Percentiles rank a stretch among this genome's conserved stretches.
These are phyloP conservation scores for Sporothrix sp. DNA, from an alignment of 2,329 filamentous ascomycete species.

Conservation along the genomic window DNA sequence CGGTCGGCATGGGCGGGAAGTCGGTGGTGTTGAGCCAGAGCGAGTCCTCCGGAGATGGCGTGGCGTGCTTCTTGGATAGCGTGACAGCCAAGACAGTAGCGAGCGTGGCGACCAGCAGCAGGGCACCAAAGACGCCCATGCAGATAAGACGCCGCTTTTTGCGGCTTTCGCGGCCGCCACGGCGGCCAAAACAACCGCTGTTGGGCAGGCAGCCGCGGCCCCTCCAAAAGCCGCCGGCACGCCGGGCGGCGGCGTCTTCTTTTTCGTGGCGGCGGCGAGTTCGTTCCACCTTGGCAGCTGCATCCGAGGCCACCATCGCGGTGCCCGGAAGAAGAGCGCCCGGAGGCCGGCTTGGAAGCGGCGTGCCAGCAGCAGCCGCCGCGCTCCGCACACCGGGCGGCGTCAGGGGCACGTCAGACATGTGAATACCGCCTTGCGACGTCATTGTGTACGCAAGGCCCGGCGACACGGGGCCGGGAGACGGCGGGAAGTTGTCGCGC, in stretches of 20 bases:
- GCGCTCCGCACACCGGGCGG: slow-evolving; percentile 26
- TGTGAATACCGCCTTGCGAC: slow-evolving; percentile 48
- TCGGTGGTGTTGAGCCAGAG: slow-evolving; percentile 77
- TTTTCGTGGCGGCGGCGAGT: slow-evolving; percentile 51
- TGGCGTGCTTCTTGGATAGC: slow-evolving; percentile 35
- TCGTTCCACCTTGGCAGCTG: slow-evolving; percentile 36
- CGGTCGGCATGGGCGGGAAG: slow-evolving; percentile 79
- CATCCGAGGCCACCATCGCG: slow-evolving; percentile 27
- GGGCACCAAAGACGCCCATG: slow-evolving; percentile 38
- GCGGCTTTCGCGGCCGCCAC: slow-evolving; percentile 54
- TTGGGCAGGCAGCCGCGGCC: slow-evolving; percentile 54
- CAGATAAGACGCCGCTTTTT: slow-evolving; percentile 50
- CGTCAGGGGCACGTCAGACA: slow-evolving; percentile 50
- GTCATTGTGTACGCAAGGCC: slow-evolving; percentile 53
- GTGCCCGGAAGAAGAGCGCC: slow-evolving; percentile 32
- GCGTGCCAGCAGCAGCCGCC: slow-evolving; percentile 18
- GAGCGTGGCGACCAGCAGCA: slow-evolving; percentile 47
- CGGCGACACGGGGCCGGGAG: slow-evolving; percentile 53
- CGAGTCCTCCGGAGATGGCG: slow-evolving; percentile 25
- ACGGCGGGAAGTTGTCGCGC: slow-evolving; percentile 40
- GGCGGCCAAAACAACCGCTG: slow-evolving; percentile 55
- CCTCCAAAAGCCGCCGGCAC: slow-evolving; percentile 52
- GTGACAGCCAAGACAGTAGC: slow-evolving; percentile 49
- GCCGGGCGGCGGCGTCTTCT: slow-evolving; percentile 51
- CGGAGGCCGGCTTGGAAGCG: slow-evolving; percentile 36